Conservation (phyloP, 768 basidiomycete genomes). For the Boletus edulis region DNA sequence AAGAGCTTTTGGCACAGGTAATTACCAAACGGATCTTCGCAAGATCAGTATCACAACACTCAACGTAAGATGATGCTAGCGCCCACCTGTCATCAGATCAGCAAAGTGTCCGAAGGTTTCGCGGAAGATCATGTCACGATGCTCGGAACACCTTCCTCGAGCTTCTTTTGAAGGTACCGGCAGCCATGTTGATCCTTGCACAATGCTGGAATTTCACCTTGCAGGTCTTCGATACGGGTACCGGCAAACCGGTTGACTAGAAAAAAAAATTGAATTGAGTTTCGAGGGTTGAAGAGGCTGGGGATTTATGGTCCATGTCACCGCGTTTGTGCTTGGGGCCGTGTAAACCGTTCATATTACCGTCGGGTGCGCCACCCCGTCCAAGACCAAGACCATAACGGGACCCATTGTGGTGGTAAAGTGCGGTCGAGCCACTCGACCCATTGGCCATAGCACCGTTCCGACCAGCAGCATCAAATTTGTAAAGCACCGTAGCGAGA, state of each 20-base stretch:
- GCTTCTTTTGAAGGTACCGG: conserved; percentile 96
- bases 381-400: conserved; percentile 72
- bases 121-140: conserved; percentile 98
- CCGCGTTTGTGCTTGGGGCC: conserved; percentile 95
- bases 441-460: conserved; percentile 33
- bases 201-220: conserved; percentile 88
- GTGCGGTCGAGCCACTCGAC: conserved; percentile 64
- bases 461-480: conserved; percentile 49
- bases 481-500: conserved; percentile 55
- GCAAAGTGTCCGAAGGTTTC: conserved; percentile 98
- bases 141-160: conserved; percentile 94
- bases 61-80: neutral
- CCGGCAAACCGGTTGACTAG: conserved; percentile 96
- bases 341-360: conserved; percentile 87
- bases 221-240: conserved; percentile 90
- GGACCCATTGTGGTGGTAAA: conserved; percentile 75
- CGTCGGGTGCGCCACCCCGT: conserved; percentile 54
- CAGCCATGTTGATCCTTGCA: conserved; percentile 99
- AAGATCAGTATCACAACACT: neutral
- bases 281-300: neutral
- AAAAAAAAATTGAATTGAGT: neutral
- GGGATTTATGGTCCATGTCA: conserved; percentile 86
- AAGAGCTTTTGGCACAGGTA: conserved; percentile 98
- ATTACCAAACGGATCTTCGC: conserved; percentile 93
- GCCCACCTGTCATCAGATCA: conserved; percentile 92